Evolutionary conservation across 352 stramenopile genomes (phyloP), one percentile per base, ranked within the genome.

Genomic region (Globisporangium recalcitrans): DNA sequence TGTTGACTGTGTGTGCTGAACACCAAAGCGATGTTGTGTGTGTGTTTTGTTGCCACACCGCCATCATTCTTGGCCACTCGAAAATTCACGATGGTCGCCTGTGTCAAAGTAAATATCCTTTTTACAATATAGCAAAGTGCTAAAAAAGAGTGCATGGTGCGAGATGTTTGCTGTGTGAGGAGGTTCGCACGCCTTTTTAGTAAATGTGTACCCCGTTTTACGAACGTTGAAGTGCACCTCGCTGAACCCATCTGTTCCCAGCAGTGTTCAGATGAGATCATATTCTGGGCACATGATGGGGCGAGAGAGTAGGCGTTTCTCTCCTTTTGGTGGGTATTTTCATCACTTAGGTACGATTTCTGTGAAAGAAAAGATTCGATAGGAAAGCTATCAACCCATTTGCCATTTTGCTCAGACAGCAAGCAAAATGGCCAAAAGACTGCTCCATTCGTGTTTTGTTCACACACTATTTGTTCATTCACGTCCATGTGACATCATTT

Each of bases 271-370:
- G n/a, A n/a, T n/a, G n/a, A n/a, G n/a, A n/a, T n/a, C n/a, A n/a
- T n/a, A n/a, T n/a, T n/a, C n/a, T n/a, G n/a, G n/a, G n/a, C n/a
- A n/a, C n/a, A n/a, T n/a, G n/a, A n/a, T 38, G 19, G n/a, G 26
- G 38, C 36, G 14, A 42, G 55, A 61, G 38, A 52, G 55, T 61
- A n/a, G 55, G 22, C 22, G 4, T 27, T 7, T 34, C 22, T 60
- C n/a, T 4, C 40, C 13, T 60, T 31, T 52, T 61, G 38, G 31
- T 61, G 55, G 55, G 38, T 61, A 57, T 59, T 21, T 5, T 46
- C 22, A 14, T 6, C 38, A 11, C 0, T 49, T 38, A 31, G 19
- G 19, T 40, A 14, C 49, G 49, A 13, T n/a, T n/a, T n/a, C n/a
- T n/a, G n/a, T n/a, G n/a, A 14, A n/a, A 22, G 49, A 51, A 42